Percentiles rank a stretch among this genome's conserved stretches.
These are phyloP conservation scores for Tetraselmis chui DNA, from an alignment of 139 green algal genomes.

Conservation along the genomic window DNA sequence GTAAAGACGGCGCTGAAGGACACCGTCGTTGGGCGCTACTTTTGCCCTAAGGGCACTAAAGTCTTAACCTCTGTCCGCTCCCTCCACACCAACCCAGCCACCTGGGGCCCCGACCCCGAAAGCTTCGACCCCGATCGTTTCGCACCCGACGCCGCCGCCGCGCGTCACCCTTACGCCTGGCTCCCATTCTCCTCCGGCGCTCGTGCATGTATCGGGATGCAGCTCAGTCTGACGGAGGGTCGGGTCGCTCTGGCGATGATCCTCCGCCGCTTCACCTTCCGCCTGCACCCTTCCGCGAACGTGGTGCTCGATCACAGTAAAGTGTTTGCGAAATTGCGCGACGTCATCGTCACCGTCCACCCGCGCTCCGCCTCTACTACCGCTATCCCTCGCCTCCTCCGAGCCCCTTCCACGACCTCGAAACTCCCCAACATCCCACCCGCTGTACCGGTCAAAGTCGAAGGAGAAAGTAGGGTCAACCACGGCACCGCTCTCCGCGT, in stretches of 20 bases:
- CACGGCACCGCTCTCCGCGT: constrained; percentile 14
- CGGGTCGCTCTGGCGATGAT: constrained; percentile 9
- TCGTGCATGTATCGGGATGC: constrained; percentile 12
- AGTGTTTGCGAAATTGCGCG: background rate
- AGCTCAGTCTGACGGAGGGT: constrained; percentile 7
- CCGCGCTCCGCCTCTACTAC: background rate
- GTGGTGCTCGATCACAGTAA: background rate
- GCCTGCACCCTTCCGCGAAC: background rate
- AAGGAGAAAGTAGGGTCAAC: too few species aligned
- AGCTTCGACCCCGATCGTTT: constrained; percentile 22
- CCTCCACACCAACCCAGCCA: constrained; percentile 19
- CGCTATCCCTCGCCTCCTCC: background rate
- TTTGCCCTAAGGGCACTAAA: constrained; percentile 14
- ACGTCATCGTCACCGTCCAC: background rate
- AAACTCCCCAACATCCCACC: too few species aligned
- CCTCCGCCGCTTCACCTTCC: background rate
- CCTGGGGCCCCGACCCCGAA: constrained; percentile 8
- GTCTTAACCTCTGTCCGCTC: constrained; percentile 14
- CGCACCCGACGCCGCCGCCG: constrained; percentile 1
- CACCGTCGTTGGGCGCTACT: constrained; percentile 8
- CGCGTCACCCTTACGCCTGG: constrained; percentile 11
- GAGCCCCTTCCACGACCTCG: too few species aligned
- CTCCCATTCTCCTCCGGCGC: constrained; percentile 9
- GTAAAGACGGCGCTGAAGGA: constrained; percentile 10
- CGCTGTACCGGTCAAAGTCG: too few species aligned